Base-by-base conservation (phyloP, 495 filamentous ascomycete species). In the Penicillium crystallinum region DNA sequence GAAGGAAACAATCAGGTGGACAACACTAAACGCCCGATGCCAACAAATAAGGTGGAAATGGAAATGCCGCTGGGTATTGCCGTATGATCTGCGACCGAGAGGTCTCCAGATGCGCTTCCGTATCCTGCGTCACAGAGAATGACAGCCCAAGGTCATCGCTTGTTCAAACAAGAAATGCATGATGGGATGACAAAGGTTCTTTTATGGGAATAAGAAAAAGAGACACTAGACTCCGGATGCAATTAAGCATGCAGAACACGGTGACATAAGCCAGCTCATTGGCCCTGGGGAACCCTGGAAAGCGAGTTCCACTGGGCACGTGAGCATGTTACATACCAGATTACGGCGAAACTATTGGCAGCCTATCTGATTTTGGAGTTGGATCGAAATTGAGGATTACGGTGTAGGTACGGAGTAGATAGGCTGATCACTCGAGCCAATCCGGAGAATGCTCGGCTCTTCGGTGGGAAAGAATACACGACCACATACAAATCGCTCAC, bases 61-160 rank as follows among this genome's bases (percentile, higher is more conserved):
- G n/a, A 25, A 30, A 27, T 43, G 27, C 30, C 30, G 30, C 15
- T 39, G 39, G 10, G 29, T 22, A 21, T 14, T 50, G 42, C 45
- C 52, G 52, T 49, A 46, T 45, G 34, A 49, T 50, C 50, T 49
- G 58, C 58, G 56, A 58, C 51, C 58, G 52, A 43, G 49, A 39
- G 31, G 21, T 52, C 38, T 25, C 38, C 21, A 15, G 22, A 29
- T 27, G 30, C 22, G 31, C 8, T 17, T 27, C 18, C 11, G 46
- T 44, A 34, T n/a, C n/a, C 25, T 22, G 22, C 17, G 18, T 42
- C 53, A 59, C 43, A 53, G 53, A 11, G 17, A 46, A 35, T 41
- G 30, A 40, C 35, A 15, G 17, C 25, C 15, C 45, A 22, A 25
- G 5, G 9, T 21, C 15, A 31, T 48, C 11, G 46, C 25, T 33